Conservation (phyloP, 1,284 basidiomycete species). For the Puccinia hordei region DNA sequence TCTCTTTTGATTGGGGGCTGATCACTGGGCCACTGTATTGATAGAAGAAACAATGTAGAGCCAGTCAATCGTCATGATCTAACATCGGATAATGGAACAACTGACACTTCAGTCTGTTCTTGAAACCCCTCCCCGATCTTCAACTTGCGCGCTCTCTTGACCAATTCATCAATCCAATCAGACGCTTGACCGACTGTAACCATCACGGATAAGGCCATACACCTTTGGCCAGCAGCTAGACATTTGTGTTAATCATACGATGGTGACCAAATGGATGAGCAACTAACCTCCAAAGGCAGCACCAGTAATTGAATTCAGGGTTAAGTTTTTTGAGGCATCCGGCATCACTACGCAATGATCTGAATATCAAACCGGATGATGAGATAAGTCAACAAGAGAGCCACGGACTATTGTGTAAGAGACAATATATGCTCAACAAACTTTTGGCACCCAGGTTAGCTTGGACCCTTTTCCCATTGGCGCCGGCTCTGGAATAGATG, state of each 20-base stretch:
- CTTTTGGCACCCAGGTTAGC: conserved; percentile 94
- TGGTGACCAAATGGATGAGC: neutral
- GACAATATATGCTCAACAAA: conserved; percentile 25
- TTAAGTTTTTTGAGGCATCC: conserved; percentile 91
- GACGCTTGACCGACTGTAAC: conserved; percentile 82
- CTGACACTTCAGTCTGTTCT: conserved; percentile 79
- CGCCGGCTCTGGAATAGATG: conserved; percentile 85
- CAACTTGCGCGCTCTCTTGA: conserved; percentile 78
- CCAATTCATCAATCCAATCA: conserved; percentile 80
- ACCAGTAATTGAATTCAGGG: conserved; percentile 88
- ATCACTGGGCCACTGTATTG: conserved; percentile 81
- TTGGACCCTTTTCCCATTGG: conserved; percentile 89
- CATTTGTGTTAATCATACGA: neutral
- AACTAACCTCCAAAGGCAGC: conserved; percentile 84
- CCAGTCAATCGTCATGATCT: neutral
- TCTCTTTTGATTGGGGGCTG: conserved; percentile 78
- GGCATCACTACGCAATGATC: conserved; percentile 91
- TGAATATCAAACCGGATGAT: conserved; percentile 18
- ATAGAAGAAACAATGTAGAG: conserved; percentile 44
- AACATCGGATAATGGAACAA: neutral
- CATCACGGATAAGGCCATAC: conserved; percentile 64
- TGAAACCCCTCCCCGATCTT: conserved; percentile 91
- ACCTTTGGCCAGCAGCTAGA: conserved; percentile 86
- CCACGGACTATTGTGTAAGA: neutral
- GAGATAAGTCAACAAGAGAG: neutral